phyloP scores from a whole-genome alignment of 495 filamentous ascomycete species.

The Xylaria cubensis region DNA sequence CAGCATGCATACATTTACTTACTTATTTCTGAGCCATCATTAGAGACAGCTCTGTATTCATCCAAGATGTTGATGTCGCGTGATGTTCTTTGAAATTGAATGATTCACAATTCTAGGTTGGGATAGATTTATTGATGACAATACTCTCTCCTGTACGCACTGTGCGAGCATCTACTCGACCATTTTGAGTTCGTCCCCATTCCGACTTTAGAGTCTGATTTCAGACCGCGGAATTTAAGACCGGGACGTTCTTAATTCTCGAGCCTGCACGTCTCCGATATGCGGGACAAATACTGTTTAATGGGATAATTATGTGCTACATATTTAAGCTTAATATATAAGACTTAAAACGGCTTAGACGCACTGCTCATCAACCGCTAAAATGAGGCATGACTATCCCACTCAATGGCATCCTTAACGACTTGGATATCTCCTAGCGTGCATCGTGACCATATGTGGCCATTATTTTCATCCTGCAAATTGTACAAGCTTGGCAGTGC shows the following conservation, averaged over 20 bases:
- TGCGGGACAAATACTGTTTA: neutral
- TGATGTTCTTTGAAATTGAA: neutral
- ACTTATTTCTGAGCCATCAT: neutral
- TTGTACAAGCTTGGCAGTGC: conserved; percentile 10
- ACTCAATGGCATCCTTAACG: neutral
- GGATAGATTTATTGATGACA: neutral
- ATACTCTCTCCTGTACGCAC: neutral
- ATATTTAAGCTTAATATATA: neutral
- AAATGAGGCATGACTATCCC: neutral
- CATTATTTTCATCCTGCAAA: neutral
- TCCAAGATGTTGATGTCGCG: neutral
- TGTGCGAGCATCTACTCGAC: neutral
- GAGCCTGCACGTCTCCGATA: conserved; percentile 3
- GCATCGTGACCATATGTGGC: neutral
- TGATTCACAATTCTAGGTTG: neutral
- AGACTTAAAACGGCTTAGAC: neutral
- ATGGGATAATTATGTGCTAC: neutral
- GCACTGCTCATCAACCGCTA: neutral
- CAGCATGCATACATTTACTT: neutral
- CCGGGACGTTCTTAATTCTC: conserved; percentile 5
- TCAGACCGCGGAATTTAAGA: conserved; percentile 14
- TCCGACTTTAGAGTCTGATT: neutral
- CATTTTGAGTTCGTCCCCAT: neutral
- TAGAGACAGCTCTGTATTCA: neutral
- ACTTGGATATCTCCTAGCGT: neutral